Base-by-base conservation (phyloP, 441 rosid species). In the Omphalea diandra region DNA sequence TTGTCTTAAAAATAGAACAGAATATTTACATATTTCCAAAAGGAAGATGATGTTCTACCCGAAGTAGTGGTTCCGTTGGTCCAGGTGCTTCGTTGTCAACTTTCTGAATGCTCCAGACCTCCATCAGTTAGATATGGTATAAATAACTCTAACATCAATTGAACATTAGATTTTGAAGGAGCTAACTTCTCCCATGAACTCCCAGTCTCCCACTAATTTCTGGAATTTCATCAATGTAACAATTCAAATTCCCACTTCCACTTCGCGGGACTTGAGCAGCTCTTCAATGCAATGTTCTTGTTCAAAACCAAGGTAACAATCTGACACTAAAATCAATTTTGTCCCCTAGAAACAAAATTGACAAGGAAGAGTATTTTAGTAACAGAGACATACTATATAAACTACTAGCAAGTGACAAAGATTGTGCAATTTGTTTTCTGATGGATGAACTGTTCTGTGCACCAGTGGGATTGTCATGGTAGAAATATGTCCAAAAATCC, bases 221-320 rank as follows among this genome's bases (percentile, higher is more conserved):
- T 31, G 56, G 56, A 31, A 46, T 29, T 32, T 31, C 26, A 33
- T 9, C 47, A 38, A 27, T 38, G 43, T 29, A 18, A 5, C 59
- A 65, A 60, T 7, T 35, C 24, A 55, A 43, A 56, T 12, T 29
- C 33, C 60, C 20, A 11, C 20, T 59, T 66, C 77, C 63, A 43
- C 36, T 64, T 35, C 71, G 72, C 55, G 80, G 67, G 78, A 73
- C 32, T 73, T 76, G 41, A 64, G 73, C 61, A 82, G 75, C 70
- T 79, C 83, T 70, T 88, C 92, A 43, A 95, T 79, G 67, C 90
- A 82, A 74, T 87, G 81, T 73, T 89, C 95, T 83, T 83, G 95
- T 53, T 95, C 97, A 68, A 86, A 87, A 65, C 99, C 97, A 69
- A 95, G 60, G 80, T 95, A 95, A 81, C 97, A 95, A 81, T 95